phyloP scores from a whole-genome alignment of 345 rosid genomes.

The Linum tenue region DNA sequence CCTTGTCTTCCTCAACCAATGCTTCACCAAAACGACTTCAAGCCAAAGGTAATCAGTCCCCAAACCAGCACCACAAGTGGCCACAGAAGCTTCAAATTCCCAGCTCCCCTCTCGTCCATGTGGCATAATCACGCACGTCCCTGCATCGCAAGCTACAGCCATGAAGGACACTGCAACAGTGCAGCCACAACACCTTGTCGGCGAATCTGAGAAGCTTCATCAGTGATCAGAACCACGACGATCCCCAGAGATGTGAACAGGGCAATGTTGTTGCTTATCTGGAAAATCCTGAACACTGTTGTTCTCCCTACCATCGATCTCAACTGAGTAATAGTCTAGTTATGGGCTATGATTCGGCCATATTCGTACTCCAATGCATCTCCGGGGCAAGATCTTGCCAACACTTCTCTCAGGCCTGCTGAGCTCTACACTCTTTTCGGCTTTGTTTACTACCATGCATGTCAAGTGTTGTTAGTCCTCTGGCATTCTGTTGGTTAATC shows the following conservation, averaged over 20 bases:
- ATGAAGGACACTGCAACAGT: not conserved
- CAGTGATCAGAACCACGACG: not conserved
- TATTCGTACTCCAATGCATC: not conserved
- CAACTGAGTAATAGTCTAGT: not conserved
- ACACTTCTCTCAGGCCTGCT: not conserved
- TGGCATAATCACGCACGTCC: slow-evolving; percentile 1
- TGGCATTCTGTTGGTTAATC: not conserved
- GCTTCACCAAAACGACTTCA: not conserved
- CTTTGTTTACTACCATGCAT: not conserved
- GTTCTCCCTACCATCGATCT: slow-evolving; percentile 14
- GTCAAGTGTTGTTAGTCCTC: slow-evolving; percentile 13
- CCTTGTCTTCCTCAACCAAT: not conserved
- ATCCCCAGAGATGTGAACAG: slow-evolving; percentile 1
- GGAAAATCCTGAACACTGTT: slow-evolving; percentile 23
- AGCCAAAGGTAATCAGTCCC: not conserved
- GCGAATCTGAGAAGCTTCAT: not conserved
- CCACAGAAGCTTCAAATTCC: not conserved
- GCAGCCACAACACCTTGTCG: not conserved
- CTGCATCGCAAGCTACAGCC: not conserved
- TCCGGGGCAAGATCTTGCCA: not conserved
- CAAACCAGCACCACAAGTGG: not conserved
- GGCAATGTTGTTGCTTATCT: slow-evolving; percentile 24
- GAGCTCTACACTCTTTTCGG: not conserved
- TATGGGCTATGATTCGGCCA: not conserved
- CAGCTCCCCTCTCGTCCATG: not conserved